phyloP scores from a whole-genome alignment of 148 eudicot species.

The Vaccinium macrocarpon region DNA sequence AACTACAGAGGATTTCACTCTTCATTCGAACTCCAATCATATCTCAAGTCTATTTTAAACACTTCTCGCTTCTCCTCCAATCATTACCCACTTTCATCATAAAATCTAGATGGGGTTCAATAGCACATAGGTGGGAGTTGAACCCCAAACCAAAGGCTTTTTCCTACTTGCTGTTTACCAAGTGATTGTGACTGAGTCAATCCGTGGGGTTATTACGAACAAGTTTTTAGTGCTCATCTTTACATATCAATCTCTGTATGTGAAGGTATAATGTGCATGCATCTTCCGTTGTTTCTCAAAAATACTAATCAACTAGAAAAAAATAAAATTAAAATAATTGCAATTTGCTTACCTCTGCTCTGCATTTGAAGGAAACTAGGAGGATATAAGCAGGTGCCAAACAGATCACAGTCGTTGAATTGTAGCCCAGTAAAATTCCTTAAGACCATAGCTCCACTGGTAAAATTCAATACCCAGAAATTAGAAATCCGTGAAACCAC shows the following conservation, averaged over 20 bases:
- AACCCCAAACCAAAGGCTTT: background rate
- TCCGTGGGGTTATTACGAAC: background rate
- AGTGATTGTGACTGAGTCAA: background rate
- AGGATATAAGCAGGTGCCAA: slow-evolving; percentile 22
- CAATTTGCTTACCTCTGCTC: slow-evolving; percentile 32
- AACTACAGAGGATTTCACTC: too few relatives aligned
- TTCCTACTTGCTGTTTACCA: background rate
- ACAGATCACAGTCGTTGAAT: slow-evolving; percentile 30
- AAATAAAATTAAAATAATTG: background rate
- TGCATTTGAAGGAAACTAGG: slow-evolving; percentile 28
- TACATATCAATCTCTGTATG: background rate
- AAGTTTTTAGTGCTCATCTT: background rate
- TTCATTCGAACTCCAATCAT: too few relatives aligned
- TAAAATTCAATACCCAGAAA: background rate
- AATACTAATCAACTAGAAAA: background rate
- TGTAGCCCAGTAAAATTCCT: slow-evolving; percentile 19
- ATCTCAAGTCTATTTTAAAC: too few relatives aligned
- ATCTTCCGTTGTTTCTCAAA: background rate
- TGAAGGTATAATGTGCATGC: background rate
- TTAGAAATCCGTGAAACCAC: background rate
- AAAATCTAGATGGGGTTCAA: background rate
- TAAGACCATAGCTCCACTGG: slow-evolving; percentile 12
- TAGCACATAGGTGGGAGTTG: background rate
- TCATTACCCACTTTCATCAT: too few relatives aligned
- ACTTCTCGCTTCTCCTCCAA: too few relatives aligned